Conservation (phyloP, 768 basidiomycete genomes). For the Psilocybe azurescens region DNA sequence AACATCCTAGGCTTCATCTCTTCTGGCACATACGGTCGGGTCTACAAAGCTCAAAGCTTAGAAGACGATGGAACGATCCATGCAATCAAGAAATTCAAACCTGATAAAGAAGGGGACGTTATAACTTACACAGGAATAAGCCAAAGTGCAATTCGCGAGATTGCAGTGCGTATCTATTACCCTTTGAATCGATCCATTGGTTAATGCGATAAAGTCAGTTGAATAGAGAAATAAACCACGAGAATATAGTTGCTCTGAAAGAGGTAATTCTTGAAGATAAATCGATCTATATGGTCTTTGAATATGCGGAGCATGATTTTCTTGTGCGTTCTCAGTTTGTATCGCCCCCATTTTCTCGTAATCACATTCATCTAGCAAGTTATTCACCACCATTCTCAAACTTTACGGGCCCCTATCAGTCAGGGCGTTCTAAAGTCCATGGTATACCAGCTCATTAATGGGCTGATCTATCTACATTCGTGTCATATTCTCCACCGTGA, state of each 20-base stretch:
- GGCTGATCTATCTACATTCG: slow-evolving; percentile 92
- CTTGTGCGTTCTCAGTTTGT: slow-evolving; percentile 59
- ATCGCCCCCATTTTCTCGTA: not conserved
- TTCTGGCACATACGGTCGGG: slow-evolving; percentile 97
- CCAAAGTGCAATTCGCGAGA: slow-evolving; percentile 97
- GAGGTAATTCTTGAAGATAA: slow-evolving; percentile 99
- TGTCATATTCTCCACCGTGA: slow-evolving; percentile 96
- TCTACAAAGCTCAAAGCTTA: slow-evolving; percentile 91
- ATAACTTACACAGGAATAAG: slow-evolving; percentile 96
- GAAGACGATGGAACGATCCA: slow-evolving; percentile 75
- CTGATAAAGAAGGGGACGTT: slow-evolving; percentile 98
- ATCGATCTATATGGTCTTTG: slow-evolving; percentile 99
- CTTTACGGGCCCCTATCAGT: slow-evolving; percentile 77
- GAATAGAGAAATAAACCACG: slow-evolving; percentile 87
- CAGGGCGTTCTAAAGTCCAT: slow-evolving; percentile 86
- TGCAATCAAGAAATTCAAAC: slow-evolving; percentile 99
- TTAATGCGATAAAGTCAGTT: slow-evolving; percentile 51
- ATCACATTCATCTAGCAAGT: slow-evolving; percentile 72
- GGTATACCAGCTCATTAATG: slow-evolving; percentile 92
- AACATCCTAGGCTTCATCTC: slow-evolving; percentile 96
- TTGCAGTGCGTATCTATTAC: slow-evolving; percentile 75
- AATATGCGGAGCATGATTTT: slow-evolving; percentile 99
- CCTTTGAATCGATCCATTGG: no score
- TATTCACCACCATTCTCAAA: slow-evolving; percentile 97
- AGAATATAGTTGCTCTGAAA: slow-evolving; percentile 88